These are phyloP conservation scores for Typha latifolia DNA, from an alignment of 176 grass and related monocot genomes.

Conservation along the genomic window DNA sequence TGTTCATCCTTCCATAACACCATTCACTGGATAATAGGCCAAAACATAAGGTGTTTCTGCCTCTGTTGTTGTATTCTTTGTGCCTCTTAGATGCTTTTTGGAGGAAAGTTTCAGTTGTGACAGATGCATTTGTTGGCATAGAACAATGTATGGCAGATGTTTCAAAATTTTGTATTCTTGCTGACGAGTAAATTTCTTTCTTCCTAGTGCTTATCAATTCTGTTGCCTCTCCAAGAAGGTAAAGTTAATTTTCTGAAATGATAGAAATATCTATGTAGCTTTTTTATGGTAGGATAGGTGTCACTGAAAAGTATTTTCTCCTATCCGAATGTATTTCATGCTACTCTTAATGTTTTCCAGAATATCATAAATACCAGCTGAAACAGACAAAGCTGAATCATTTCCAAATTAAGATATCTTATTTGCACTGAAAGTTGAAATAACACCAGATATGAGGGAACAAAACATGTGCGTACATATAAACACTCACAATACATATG, in stretches of 20 bases:
- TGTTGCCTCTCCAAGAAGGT: slow-evolving; percentile 1
- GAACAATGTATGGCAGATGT: neutral
- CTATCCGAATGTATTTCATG: neutral
- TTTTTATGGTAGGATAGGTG: neutral
- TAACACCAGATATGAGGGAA: too few species aligned
- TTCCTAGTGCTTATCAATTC: neutral
- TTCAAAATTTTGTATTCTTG: neutral
- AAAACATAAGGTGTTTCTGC: neutral
- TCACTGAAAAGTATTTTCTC: neutral
- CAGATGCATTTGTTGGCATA: neutral
- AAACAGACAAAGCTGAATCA: too few species aligned
- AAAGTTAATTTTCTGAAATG: neutral
- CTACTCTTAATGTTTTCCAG: neutral
- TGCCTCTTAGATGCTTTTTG: neutral
- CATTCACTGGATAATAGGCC: neutral
- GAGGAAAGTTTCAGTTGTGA: neutral
- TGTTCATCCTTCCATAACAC: neutral
- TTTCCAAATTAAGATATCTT: too few species aligned
- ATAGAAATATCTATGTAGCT: neutral
- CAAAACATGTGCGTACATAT: too few species aligned
- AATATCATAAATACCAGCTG: too few species aligned
- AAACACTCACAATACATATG: too few species aligned
- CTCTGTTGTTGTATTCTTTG: neutral
- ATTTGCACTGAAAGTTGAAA: neutral
- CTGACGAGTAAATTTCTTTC: neutral